Evolutionary conservation across 2,329 filamentous ascomycete genomes (phyloP), one percentile per base, ranked within the genome.

Genomic region (Fusarium pseudocircinatum): DNA sequence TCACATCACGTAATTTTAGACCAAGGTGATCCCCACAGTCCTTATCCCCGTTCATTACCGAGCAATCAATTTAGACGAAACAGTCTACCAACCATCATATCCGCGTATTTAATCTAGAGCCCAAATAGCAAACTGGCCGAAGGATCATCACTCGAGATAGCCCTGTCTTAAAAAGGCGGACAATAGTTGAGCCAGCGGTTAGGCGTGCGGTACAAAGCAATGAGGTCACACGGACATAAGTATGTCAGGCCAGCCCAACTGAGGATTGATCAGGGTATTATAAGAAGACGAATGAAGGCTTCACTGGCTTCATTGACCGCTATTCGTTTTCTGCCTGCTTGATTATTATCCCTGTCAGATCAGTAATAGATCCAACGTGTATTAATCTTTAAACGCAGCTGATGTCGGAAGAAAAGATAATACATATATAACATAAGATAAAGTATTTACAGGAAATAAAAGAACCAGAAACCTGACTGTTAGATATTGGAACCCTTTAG

Each of bases 391-490:
- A 43, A 2, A 9, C 20, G 6, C 0, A 11, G 2, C n/a, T 16
- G 0, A 16, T 6, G 0, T 7, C 4, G 4, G 6, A 37, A 4
- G 4, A 47, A 47, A 22, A 5, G 6, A 22, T 12, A 4, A 7
- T 30, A n/a, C 0, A n/a, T 16, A 22, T 16, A n/a, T 4, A 13
- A 4, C 6, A 32, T 9, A 13, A n/a, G 15, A 7, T 4, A 18
- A 13, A n/a, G 5, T 9, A n/a, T 18, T 10, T 10, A 32, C 11
- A 18, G 11, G 5, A 18, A 14, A 18, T 6, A 2, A 5, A 14
- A 24, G 0, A 14, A 34, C 6, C 2, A 10, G 6, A 14, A 18
- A 24, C 1, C 12, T 1, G 0, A 5, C 11, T 8, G 7, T 14
- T 24, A 1, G 2, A 10, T 10, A 20, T 4, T 1, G 5, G 9